Evolutionary conservation across 139 green algal species (phyloP), one percentile per base, ranked within the genome.

Genomic region (Chlorella sp.): DNA sequence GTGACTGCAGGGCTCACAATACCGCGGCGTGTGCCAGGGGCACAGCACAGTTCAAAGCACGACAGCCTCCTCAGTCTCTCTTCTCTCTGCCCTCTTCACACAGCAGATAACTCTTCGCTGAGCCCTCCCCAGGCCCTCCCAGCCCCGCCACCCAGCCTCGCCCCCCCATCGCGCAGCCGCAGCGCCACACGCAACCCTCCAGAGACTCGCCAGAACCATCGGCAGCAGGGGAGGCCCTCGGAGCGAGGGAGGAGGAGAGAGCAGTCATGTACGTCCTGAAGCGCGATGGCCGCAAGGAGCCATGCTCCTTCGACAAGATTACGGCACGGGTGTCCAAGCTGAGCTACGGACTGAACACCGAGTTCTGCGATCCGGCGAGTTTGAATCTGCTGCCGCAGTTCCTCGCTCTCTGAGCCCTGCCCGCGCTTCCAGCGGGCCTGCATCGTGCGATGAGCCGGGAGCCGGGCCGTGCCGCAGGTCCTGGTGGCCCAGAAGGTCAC

Each of bases 271-370:
- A 90, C 79, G 95, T 98, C 4, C 50, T 97, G 31, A 98, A 98
- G 84, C 84, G 95, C 36, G 88, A 98, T 86, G 95, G 95, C 12
- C 80, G 88, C 31, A 81, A 90, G 76, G 90, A 97, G 87, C 86
- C 90, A 15, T 95, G 98, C 56, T 87, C 93, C 66, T 99, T 99
- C 64, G 96, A 99, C 85, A 99, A 99, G 74, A 99, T 99, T 80
- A 99, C 96, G 25, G 90, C 95, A 7, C 89, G 96, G 59, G 97
- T 99, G 71, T 94, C 87, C 15, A 98, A 98, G 87, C 93, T 99
- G 4, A 84, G 82, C 40, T 99, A 99, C 82, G 95, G 95, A 6
- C 85, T 99, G 25, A 96, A 98, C 84, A 77, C 84, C 2, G 93
- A 98, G 45, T 98, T 98, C 77, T 98, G 94, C 72, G 95, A 98